These are phyloP conservation scores for Penicillium flavigenum DNA, from an alignment of 495 filamentous ascomycete species.

Conservation along the genomic window DNA sequence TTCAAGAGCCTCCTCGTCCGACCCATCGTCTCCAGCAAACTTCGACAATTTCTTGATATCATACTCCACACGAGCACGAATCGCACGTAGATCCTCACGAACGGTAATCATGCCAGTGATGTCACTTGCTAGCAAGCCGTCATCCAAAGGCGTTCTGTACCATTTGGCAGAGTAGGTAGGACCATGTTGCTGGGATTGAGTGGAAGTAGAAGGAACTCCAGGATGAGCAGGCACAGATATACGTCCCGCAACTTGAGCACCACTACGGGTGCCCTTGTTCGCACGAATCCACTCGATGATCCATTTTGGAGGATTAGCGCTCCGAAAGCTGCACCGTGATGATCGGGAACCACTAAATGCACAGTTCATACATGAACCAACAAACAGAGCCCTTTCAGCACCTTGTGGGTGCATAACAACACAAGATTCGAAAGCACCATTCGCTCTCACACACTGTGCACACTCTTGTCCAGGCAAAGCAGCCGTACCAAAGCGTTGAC, in stretches of 20 bases:
- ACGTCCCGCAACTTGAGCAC: background rate
- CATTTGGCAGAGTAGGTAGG: background rate
- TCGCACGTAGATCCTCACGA: background rate
- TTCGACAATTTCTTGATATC: background rate
- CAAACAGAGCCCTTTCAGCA: background rate
- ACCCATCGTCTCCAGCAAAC: background rate
- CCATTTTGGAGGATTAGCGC: too few species aligned
- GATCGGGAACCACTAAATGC: too few species aligned
- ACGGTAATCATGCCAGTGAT: background rate
- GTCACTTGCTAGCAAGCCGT: background rate
- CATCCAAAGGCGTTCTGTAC: background rate
- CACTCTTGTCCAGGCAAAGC: background rate
- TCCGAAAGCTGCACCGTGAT: background rate
- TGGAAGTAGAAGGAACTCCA: background rate
- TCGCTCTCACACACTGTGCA: fast-evolving
- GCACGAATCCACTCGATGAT: too few species aligned
- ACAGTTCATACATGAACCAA: background rate
- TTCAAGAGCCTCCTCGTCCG: background rate
- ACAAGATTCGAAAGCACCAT: background rate
- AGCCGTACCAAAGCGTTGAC: background rate
- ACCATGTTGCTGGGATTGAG: background rate
- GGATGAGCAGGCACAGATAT: background rate
- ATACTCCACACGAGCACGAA: background rate
- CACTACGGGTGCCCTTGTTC: background rate
- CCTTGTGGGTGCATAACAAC: background rate